These are phyloP conservation scores for Pseudopithomyces chartarum DNA, from an alignment of 2,329 filamentous ascomycete species.

Conservation along the genomic window DNA sequence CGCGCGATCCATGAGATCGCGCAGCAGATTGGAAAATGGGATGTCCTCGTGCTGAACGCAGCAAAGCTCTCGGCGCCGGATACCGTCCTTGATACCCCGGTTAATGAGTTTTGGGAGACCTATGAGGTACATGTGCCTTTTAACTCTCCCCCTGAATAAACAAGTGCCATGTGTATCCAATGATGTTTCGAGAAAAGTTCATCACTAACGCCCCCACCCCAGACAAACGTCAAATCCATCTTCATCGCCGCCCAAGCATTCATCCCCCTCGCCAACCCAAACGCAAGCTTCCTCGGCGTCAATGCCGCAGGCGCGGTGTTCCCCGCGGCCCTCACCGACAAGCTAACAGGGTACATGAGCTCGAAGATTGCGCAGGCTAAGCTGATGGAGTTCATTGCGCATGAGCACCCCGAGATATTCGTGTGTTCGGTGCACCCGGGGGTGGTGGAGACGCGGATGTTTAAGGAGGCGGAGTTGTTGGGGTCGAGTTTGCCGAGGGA, in stretches of 20 bases:
- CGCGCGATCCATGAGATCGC: constrained; percentile 18
- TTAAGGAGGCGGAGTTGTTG: constrained; percentile 11
- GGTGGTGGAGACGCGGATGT: constrained; percentile 37
- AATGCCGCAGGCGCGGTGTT: constrained; percentile 12
- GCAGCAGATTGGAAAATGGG: constrained; percentile 17
- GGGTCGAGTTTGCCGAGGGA: constrained; percentile 20
- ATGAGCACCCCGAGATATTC: constrained; percentile 42
- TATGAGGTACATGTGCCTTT: constrained; percentile 16
- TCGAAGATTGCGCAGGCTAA: constrained; percentile 43
- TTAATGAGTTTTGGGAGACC: constrained; percentile 23
- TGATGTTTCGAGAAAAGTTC: no score
- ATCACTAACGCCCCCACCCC: neutral
- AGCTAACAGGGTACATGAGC: constrained; percentile 37
- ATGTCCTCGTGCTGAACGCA: constrained; percentile 27
- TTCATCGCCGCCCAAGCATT: constrained; percentile 20
- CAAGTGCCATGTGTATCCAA: no score
- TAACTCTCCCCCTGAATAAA: neutral
- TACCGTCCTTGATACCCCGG: constrained; percentile 7
- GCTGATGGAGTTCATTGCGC: constrained; percentile 37
- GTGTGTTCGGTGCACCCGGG: constrained; percentile 43
- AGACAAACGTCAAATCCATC: constrained; percentile 24
- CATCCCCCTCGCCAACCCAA: constrained; percentile 16
- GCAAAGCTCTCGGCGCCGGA: constrained; percentile 15
- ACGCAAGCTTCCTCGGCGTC: constrained; percentile 6
- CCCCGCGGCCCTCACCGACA: constrained; percentile 9